A percentile compares a stretch with the other conserved stretches of the same genome.
phyloP scores from a whole-genome alignment of 2,329 filamentous ascomycete genomes.

The Chrysosphaeria jannelii region DNA sequence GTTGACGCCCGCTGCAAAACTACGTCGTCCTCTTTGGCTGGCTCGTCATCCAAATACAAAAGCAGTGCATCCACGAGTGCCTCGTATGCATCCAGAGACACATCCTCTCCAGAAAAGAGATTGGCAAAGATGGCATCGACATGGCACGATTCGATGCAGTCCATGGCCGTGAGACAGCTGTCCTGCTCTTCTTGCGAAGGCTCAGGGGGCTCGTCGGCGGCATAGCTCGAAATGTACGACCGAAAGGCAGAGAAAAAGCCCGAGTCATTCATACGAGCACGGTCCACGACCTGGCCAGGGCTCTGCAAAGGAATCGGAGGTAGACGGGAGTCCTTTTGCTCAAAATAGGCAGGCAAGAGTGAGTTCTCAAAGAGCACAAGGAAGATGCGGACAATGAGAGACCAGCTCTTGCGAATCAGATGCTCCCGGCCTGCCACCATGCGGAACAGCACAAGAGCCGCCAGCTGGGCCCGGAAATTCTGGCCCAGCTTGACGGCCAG shows the following conservation, averaged over 20 bases:
- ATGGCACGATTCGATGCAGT: conserved; percentile 74
- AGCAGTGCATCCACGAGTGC: conserved; percentile 41
- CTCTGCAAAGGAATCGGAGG: conserved; percentile 66
- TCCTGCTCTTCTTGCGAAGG: conserved; percentile 93
- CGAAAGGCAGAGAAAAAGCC: conserved; percentile 86
- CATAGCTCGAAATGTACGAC: conserved; percentile 94
- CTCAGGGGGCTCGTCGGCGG: conserved; percentile 88
- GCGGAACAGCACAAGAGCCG: conserved; percentile 81
- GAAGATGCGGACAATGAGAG: conserved; percentile 68
- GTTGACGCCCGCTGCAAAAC: conserved; percentile 20
- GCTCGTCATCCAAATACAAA: conserved; percentile 63
- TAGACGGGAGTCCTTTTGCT: conserved; percentile 29
- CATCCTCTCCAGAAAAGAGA: conserved; percentile 42
- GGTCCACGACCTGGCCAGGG: conserved; percentile 77
- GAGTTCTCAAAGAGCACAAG: conserved; percentile 92
- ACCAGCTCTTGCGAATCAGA: conserved; percentile 49
- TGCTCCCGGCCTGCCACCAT: conserved; percentile 65
- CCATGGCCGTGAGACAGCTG: conserved; percentile 77
- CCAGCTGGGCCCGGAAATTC: conserved; percentile 78
- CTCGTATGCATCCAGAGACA: conserved; percentile 11
- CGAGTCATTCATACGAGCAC: conserved; percentile 45
- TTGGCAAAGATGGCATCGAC: conserved; percentile 61
- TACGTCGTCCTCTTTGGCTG: conserved; percentile 49
- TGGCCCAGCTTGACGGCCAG: conserved; percentile 84
- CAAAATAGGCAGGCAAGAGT: conserved; percentile 55